These are phyloP conservation scores for Botryosphaeria agaves DNA, from an alignment of 2,329 filamentous ascomycete genomes.

Conservation along the genomic window DNA sequence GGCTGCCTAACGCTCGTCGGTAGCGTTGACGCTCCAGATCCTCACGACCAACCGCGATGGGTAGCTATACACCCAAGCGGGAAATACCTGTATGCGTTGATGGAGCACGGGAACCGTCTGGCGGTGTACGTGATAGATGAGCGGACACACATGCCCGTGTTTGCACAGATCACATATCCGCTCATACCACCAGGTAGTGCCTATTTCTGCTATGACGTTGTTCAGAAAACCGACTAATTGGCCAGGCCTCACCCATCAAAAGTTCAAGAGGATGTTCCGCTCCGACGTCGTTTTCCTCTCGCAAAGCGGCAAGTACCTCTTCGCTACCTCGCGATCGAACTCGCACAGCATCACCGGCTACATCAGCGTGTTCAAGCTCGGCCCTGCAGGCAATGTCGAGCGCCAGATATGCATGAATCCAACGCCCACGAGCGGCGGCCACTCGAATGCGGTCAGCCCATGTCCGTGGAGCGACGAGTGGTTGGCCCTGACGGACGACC, in stretches of 20 bases:
- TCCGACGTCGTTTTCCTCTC: constrained; percentile 69
- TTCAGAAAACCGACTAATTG: constrained; percentile 5
- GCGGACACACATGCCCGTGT: constrained; percentile 54
- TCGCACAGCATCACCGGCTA: constrained; percentile 62
- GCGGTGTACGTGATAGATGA: constrained; percentile 70
- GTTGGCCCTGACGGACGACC: constrained; percentile 78
- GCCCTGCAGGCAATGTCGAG: constrained; percentile 52
- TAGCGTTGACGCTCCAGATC: constrained; percentile 50
- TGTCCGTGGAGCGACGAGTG: constrained; percentile 77
- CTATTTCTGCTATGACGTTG: neutral
- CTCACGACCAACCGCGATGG: constrained; percentile 71
- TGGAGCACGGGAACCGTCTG: constrained; percentile 77
- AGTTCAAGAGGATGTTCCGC: constrained; percentile 61
- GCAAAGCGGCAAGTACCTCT: constrained; percentile 54
- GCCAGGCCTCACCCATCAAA: constrained; percentile 21
- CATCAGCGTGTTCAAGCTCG: constrained; percentile 61
- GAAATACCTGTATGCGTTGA: constrained; percentile 67
- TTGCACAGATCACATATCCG: constrained; percentile 60
- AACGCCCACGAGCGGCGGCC: constrained; percentile 72
- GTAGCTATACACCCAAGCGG: constrained; percentile 68
- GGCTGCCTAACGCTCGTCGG: constrained; percentile 54
- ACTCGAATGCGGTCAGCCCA: constrained; percentile 75
- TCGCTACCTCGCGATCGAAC: constrained; percentile 71
- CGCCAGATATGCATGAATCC: constrained; percentile 65
- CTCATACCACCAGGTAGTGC: constrained; percentile 59